Evolutionary conservation across 108 stramenopile species (phyloP).

Genomic region (Nitzschia putrida): DNA sequence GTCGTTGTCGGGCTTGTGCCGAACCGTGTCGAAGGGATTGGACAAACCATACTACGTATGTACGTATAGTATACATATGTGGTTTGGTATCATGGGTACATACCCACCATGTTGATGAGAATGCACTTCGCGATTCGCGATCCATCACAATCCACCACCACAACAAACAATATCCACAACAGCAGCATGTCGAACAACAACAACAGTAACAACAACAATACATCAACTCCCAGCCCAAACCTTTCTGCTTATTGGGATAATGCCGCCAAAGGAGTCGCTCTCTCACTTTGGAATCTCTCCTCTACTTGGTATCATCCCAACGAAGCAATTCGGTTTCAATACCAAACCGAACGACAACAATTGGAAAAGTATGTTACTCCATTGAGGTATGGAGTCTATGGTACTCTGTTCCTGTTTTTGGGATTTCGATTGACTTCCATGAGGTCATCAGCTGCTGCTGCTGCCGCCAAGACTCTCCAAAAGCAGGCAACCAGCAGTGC

Average conservation of each 20-base stretch:
- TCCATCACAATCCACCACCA: neutral
- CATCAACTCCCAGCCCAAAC: neutral
- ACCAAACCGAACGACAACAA: conserved; percentile 19
- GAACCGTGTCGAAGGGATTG: neutral
- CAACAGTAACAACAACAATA: neutral
- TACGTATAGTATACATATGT: neutral
- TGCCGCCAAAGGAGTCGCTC: conserved; percentile 18
- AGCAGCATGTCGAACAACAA: neutral
- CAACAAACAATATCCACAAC: neutral
- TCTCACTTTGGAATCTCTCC: conserved; percentile 2
- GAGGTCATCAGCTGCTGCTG: neutral
- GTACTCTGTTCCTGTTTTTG: conserved; percentile 14
- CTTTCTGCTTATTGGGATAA: conserved; percentile 17
- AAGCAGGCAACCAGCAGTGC: neutral
- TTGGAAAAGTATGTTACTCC: conserved; percentile 26
- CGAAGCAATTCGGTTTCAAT: neutral
- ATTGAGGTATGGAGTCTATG: conserved; percentile 15
- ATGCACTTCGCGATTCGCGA: neutral
- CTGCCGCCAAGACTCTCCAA: neutral
- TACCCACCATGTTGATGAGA: no score
- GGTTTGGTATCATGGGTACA: no score
- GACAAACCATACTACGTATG: neutral
- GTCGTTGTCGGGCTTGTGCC: neutral
- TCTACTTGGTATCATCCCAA: conserved; percentile 20
- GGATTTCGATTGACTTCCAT: conserved; percentile 22